Conservation (phyloP, 768 basidiomycete genomes). For the Plicaturopsis crispa region DNA sequence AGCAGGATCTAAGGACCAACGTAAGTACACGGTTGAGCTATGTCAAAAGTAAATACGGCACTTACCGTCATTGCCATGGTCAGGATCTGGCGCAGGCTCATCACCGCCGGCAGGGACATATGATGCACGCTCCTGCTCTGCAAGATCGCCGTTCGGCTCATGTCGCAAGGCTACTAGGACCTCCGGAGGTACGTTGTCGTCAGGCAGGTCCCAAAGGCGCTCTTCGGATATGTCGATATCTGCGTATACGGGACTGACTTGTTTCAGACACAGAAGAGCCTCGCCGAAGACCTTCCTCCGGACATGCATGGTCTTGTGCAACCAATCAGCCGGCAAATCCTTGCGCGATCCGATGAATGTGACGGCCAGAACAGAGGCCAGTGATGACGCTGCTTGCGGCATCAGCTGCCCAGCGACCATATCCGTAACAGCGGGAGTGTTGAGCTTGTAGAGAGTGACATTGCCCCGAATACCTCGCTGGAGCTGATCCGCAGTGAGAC, state of each 20-base stretch:
- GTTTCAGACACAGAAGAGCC: constrained; percentile 26
- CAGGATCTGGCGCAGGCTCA: no score
- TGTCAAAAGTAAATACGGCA: no score
- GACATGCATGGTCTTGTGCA: constrained; percentile 16
- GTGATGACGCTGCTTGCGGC: constrained; percentile 14
- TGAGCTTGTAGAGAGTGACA: constrained; percentile 22
- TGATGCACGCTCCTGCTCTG: constrained; percentile 18
- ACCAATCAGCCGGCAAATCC: constrained; percentile 10
- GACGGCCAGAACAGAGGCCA: constrained; percentile 21
- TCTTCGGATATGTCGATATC: constrained; percentile 14
- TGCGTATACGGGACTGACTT: constrained; percentile 18
- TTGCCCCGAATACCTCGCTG: no score
- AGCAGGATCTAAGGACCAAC: no score
- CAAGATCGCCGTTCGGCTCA: constrained; percentile 9
- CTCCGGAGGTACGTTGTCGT: constrained; percentile 23
- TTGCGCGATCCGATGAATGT: constrained; percentile 26
- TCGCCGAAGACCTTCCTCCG: constrained; percentile 10
- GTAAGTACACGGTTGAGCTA: no score
- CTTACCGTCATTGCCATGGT: no score
- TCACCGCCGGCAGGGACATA: constrained; percentile 19
- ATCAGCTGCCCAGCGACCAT: constrained; percentile 19
- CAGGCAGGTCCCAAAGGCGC: constrained; percentile 17
- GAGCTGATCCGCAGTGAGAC: no score
- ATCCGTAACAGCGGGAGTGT: constrained; percentile 10
- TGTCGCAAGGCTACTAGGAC: constrained; percentile 12